phyloP scores from a whole-genome alignment of 257 asterid genomes.

The Solanum microdontum region DNA sequence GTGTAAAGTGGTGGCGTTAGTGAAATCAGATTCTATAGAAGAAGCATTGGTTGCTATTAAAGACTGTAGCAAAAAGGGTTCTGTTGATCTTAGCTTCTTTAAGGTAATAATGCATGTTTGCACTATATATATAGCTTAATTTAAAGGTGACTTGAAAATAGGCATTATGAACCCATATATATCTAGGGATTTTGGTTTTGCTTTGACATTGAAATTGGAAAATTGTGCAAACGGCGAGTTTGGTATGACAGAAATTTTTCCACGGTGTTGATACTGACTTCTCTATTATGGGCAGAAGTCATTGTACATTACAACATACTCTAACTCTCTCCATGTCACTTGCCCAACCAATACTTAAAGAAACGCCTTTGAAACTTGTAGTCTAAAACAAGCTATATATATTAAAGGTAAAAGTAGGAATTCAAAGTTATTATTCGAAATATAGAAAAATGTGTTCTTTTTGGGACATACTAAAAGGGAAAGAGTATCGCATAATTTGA shows the following conservation, averaged over 20 bases:
- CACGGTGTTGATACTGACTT: background rate
- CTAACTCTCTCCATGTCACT: background rate
- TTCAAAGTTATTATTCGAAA: background rate
- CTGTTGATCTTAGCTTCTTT: background rate
- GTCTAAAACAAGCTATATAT: background rate
- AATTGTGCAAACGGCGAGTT: background rate
- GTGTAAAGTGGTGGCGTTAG: background rate
- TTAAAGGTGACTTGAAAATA: no score
- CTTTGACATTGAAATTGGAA: background rate
- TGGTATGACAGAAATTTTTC: background rate
- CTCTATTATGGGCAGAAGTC: no score
- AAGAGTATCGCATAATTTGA: background rate
- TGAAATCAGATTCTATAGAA: background rate
- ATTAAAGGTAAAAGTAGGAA: background rate
- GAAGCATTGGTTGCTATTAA: background rate
- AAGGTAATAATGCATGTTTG: background rate
- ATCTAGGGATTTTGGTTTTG: background rate
- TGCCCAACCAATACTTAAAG: background rate
- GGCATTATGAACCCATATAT: no score
- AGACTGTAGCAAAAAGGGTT: background rate
- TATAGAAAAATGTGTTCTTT: background rate
- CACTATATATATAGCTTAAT: no score
- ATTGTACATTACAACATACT: background rate
- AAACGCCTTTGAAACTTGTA: background rate
- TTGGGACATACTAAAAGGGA: background rate